Base-by-base conservation (phyloP, 306 rosid species). In the Coriaria nepalensis region DNA sequence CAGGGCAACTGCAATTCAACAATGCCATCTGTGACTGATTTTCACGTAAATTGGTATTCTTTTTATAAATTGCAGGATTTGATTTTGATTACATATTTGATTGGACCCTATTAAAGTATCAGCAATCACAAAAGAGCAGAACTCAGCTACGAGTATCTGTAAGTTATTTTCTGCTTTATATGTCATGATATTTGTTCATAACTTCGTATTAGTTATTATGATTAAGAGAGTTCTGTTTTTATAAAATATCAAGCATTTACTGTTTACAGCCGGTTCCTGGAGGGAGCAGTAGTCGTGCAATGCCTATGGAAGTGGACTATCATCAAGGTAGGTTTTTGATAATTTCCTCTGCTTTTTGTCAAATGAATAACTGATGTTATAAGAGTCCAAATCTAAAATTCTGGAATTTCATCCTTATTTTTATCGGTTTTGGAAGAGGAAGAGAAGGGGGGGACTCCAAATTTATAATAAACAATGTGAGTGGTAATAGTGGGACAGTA, bases 51-150 rank as follows among this genome's bases (percentile, higher is more conserved):
- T 52, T 14, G 40, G 9, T 41, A 13, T 53, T 51, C 44, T 60
- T 9, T 6, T 33, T 66, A 13, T 62, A 49, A 66, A 62, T 55
- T 20, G 40, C 80, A 87, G 96, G 88, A 29, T 82, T 66, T 77
- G 94, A 87, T 40, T 77, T 79, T 62, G 94, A 87, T 76, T 87
- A 70, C 64, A 62, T 79, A 63, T 87, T 79, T 73, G 94, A 87
- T 65, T 87, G 96, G 96, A 79, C 94, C 47, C 68, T 82, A 64
- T 72, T 87, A 45, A 87, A 87, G 75, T 79, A 82, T 47, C 87
- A 87, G 74, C 94, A 87, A 56, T 68, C 96, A 5, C 96, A 82
- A 39, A 82, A 77, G 73, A 87, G 53, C 63, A 82, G 62, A 66
- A 46, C 72, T 49, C 82, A 76, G 67, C 57, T 73, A 44, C 81